A percentile compares a stretch with the other conserved stretches of the same genome.
Conservation (phyloP, 768 basidiomycete species). For the Lactifluus piperatus region DNA sequence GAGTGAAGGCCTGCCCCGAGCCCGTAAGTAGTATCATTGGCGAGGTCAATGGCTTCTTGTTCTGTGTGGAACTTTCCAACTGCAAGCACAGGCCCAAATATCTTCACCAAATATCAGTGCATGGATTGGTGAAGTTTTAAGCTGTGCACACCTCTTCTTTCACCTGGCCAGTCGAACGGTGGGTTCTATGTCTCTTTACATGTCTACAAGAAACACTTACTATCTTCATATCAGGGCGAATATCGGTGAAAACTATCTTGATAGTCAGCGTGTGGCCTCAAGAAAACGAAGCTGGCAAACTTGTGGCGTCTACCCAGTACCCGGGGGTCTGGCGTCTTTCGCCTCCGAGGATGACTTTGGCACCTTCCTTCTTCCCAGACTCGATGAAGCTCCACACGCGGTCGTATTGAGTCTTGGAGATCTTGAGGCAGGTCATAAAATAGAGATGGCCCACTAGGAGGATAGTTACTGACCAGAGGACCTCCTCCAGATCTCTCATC, state of each 20-base stretch:
- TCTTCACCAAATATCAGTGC: conserved; percentile 36
- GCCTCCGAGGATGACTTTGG: conserved; percentile 72
- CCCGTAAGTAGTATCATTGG: conserved; percentile 86
- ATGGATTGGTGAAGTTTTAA: neutral
- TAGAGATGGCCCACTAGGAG: neutral
- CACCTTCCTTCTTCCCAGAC: conserved; percentile 75
- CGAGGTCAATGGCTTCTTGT: conserved; percentile 74
- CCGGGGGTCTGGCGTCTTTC: conserved; percentile 68
- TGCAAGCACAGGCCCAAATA: conserved; percentile 89
- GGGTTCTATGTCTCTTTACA: neutral
- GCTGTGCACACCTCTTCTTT: conserved; percentile 52
- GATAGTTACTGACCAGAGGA: conserved; percentile 54
- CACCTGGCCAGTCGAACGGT: conserved; percentile 31
- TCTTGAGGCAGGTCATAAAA: conserved; percentile 31
- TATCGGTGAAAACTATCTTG: conserved; percentile 67
- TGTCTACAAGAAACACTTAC: conserved; percentile 35
- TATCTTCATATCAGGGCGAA: conserved; percentile 76
- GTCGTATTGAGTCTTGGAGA: conserved; percentile 80
- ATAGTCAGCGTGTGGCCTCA: neutral
- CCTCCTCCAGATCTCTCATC: conserved; percentile 69
- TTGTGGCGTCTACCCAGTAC: conserved; percentile 84
- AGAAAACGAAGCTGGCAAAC: conserved; percentile 34
- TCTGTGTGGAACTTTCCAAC: conserved; percentile 81
- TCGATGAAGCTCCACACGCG: conserved; percentile 86
- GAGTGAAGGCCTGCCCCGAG: conserved; percentile 89